A percentile compares a stretch with the other conserved stretches of the same genome.
These are phyloP conservation scores for Globisporangium ultimum DNA, from an alignment of 352 stramenopile species.

Conservation along the genomic window DNA sequence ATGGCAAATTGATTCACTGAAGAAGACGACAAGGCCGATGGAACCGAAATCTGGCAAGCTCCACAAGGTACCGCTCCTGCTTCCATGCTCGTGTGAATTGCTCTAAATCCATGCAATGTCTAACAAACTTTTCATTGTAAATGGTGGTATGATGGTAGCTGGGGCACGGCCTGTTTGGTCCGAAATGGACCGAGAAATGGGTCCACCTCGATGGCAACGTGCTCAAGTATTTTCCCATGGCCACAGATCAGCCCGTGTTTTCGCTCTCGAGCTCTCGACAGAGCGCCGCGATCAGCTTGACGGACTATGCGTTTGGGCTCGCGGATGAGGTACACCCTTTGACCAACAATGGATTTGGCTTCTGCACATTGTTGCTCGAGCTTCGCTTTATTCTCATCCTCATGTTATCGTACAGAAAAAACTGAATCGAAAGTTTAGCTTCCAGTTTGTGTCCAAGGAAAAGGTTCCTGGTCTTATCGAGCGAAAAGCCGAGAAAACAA, in stretches of 20 bases:
- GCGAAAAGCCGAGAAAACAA: neutral
- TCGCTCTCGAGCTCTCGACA: constrained; percentile 50
- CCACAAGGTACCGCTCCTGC: constrained; percentile 34
- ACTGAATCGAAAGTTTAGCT: constrained; percentile 55
- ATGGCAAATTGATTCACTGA: neutral
- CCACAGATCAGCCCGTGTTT: constrained; percentile 51
- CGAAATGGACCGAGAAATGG: constrained; percentile 83
- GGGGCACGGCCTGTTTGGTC: constrained; percentile 46
- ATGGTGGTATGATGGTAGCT: constrained; percentile 24
- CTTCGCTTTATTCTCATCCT: no score
- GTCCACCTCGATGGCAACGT: constrained; percentile 64
- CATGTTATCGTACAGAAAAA: constrained; percentile 32
- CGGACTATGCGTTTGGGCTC: constrained; percentile 41
- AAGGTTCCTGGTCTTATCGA: constrained; percentile 30
- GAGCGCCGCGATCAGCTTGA: constrained; percentile 41
- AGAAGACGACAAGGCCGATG: constrained; percentile 9
- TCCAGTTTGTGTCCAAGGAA: constrained; percentile 49
- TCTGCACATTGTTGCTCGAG: no score
- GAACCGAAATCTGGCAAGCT: constrained; percentile 69
- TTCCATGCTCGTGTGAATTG: no score
- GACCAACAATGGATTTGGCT: neutral
- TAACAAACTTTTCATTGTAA: no score
- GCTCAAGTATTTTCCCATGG: constrained; percentile 78
- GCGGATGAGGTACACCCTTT: constrained; percentile 33
- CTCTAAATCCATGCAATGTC: neutral